Evolutionary conservation across 139 green algal genomes (phyloP), one percentile per base, ranked within the genome.

Genomic region (Chlamydomonas applanata): DNA sequence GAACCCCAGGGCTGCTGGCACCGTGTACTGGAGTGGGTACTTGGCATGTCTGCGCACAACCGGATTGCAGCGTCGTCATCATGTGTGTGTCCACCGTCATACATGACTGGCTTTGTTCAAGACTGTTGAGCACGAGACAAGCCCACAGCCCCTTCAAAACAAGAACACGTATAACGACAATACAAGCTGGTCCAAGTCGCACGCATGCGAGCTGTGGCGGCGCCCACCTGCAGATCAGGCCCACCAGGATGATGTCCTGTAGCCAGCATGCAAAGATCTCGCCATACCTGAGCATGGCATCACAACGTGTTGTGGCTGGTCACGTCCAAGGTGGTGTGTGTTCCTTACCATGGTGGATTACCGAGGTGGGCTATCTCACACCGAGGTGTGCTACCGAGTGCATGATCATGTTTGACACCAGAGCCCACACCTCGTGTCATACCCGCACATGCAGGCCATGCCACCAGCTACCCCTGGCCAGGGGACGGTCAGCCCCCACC

Each of bases 201-300:
- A 13, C 16, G 46, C 14, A 16, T 56, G 46, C 14, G 46, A 24
- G 46, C 14, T 13, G 46, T 16, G 16, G 60, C 27, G 7, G 4
- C 4, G 25, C 60, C 36, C 72, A 80, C n/a, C 57, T 29, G 45
- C 87, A 79, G 20, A 92, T 89, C 32, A 92, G 78, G 25, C 30
- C 75, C n/a, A 92, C 71, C 24, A 92, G 79, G 19, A 88, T 69
- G 7, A 87, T 73, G 70, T 92, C 88, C 61, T 94, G 89, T 32
- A 86, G 29, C 83, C 86, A 91, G 82, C 89, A 92, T 3, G 87
- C 82, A 0, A 82, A 68, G 14, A 89, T 79, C 67, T 91, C 88
- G 49, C 88, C 88, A 69, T 83, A 92, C 40, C 40, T 49, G 40
- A 19, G 40, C 7, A 11, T 49, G 40, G 40, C 7, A n/a, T n/a